These are phyloP conservation scores for Corymbia calophylla DNA, from an alignment of 441 rosid species.

Conservation along the genomic window DNA sequence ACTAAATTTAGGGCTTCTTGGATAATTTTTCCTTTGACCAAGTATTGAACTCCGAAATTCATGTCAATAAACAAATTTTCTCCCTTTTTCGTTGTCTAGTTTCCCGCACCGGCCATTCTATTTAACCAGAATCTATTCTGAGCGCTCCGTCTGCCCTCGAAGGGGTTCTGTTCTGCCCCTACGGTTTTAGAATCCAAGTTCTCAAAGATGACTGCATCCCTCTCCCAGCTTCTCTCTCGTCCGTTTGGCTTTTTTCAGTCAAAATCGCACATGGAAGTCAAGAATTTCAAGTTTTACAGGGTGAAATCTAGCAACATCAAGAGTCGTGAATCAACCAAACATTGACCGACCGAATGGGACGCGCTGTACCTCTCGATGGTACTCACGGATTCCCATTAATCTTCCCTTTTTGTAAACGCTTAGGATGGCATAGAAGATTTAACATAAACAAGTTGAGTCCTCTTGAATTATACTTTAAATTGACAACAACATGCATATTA, in stretches of 20 bases:
- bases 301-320: not conserved
- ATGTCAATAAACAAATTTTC: not conserved
- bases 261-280: not conserved
- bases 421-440: not conserved
- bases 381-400: not conserved
- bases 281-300: not conserved
- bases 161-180: not conserved
- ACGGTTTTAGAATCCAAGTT: not conserved
- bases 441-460: not conserved
- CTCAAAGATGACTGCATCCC: not conserved
- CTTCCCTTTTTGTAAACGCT: not conserved
- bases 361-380: not conserved
- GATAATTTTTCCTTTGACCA: not conserved
- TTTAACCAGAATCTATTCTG: not conserved
- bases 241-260: not conserved
- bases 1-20: no score
- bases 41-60: not conserved
- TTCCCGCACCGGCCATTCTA: not conserved
- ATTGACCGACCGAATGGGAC: not conserved
- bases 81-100: not conserved
- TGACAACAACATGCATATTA: not conserved
- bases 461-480: not conserved
- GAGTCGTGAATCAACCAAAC: not conserved
- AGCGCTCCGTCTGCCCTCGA: not conserved
- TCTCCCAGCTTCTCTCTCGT: not conserved